Base-by-base conservation (phyloP, 768 basidiomycete species). In the Lyophyllum shimeji region DNA sequence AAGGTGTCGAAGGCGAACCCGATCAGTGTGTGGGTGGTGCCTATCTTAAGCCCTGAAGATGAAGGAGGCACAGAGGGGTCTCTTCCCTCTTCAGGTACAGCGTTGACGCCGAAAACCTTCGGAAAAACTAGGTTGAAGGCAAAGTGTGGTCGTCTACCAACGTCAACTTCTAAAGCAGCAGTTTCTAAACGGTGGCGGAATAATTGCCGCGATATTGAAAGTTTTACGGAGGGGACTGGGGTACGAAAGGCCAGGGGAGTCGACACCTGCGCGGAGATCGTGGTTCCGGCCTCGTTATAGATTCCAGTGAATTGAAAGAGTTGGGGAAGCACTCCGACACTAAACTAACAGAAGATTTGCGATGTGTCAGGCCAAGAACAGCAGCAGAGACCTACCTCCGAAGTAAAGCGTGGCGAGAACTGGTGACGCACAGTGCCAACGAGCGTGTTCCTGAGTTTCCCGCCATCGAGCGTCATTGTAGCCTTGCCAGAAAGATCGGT, bases 371-470 rank as follows among this genome's bases (percentile, higher is more conserved):
- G 52, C 63, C 54, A 31, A 34, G 31, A 63, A 55, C 12, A 53
- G 42, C 50, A 55, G 64, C 58, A 60, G 49, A 57, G 50, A 57
- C 70, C 48, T 66, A 79, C 84, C 69, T 78, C 72, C n/a, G 78
- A 71, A 43, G 69, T 67, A 55, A 84, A 63, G 48, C 82, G 81
- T 13, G 90, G 88, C 25, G 89, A 90, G 64, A 83, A 84, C 63
- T 91, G 89, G 68, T 93, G 87, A 54, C 80, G 82, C 46, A 95
- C 69, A 1, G 90, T 90, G 34, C 89, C 90, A 23, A 83, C 65
- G 37, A 94, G 66, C 54, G 78, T 80, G 15, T 76, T 76, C 9
- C 69, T 62, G 20, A 62, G 66, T 43, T 60, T 61, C 11, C 50
- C 57, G 49, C 63, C 64, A 55, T 64, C 56, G 76, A 70, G 53